phyloP scores from a whole-genome alignment of 371 early-diverging fungal species.

The Phascolomyces articulosus region DNA sequence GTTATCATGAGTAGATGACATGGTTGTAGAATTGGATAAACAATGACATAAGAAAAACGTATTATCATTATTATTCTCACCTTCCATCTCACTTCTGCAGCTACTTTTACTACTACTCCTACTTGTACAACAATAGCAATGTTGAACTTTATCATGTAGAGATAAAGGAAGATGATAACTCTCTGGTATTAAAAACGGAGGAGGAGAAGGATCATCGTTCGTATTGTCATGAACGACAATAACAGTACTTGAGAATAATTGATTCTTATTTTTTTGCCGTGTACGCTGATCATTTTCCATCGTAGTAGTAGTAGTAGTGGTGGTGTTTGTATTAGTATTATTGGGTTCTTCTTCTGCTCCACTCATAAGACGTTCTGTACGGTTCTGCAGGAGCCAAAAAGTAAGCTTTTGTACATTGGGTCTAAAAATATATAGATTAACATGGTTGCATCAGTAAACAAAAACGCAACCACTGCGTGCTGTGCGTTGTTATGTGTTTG shows the following conservation, averaged over 20 bases:
- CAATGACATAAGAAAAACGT: neutral
- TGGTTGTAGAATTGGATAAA: neutral
- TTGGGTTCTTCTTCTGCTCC: neutral
- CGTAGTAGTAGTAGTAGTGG: too few species aligned
- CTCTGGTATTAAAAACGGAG: neutral
- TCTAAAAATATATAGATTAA: slow-evolving; percentile 13
- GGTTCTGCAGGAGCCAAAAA: slow-evolving; percentile 27
- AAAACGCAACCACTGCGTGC: too few species aligned
- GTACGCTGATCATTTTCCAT: too few species aligned
- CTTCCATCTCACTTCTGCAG: too few species aligned
- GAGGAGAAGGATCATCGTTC: too few species aligned
- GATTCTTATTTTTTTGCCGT: too few species aligned
- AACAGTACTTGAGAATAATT: too few species aligned
- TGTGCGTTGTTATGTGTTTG: neutral
- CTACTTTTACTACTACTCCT: too few species aligned
- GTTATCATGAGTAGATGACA: neutral
- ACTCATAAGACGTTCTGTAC: neutral
- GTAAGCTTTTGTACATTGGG: slow-evolving; percentile 42
- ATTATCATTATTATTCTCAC: neutral
- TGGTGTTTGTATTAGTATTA: neutral
- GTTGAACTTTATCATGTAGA: neutral
- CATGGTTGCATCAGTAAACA: neutral
- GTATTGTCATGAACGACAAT: too few species aligned
- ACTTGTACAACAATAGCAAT: neutral
- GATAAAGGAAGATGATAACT: neutral